Base-by-base conservation (phyloP, 2,329 filamentous ascomycete species). In the Fusarium pseudonygamai region DNA sequence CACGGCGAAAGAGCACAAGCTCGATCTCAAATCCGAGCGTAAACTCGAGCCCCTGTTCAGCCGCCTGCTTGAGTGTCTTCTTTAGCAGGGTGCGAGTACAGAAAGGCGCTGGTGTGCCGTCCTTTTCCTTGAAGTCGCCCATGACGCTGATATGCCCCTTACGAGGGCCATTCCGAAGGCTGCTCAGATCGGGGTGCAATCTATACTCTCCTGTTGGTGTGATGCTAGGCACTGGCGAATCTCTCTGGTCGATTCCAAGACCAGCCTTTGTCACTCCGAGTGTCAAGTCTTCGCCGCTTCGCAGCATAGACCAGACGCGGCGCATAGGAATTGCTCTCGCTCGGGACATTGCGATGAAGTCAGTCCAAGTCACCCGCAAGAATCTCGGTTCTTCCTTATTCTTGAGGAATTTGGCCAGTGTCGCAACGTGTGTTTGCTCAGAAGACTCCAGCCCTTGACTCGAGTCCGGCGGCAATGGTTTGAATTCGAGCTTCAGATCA, bases 11-110 rank as follows among this genome's bases (percentile, higher is more conserved):
- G 72, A 97, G 91, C 3, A 93, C 86, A 15, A 96, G 89, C 80
- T 97, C 94, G 45, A 97, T 90, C 80, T 97, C 94, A 73, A 96
- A 97, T 0, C 94, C 94, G 22, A 94, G 81, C 0, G 91, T 84
- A 53, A 95, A 89, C 7, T 85, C 81, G 6, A 94, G 84, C 4
- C 85, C 84, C 42, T 88, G 83, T 5, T 81, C 75, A 16, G 86
- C 82, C 1, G 92, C 87, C 11, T 83, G 81, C 0, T 86, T 83
- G 4, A 92, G 78, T 0, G 90, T 84, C 7, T 81, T 84, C 60
- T 89, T 83, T 60, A 97, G 83, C 63, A 91, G 79, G 46, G 89
- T 84, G 61, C 93, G 87, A 2, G 94, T 93, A 75, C 93, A 97
- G 1, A 91, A 70, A 3, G 74, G 69, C 3, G 90, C 83, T 0